These are phyloP conservation scores for Entoloma clypeatum DNA, from an alignment of 1,284 basidiomycete species.

Conservation along the genomic window DNA sequence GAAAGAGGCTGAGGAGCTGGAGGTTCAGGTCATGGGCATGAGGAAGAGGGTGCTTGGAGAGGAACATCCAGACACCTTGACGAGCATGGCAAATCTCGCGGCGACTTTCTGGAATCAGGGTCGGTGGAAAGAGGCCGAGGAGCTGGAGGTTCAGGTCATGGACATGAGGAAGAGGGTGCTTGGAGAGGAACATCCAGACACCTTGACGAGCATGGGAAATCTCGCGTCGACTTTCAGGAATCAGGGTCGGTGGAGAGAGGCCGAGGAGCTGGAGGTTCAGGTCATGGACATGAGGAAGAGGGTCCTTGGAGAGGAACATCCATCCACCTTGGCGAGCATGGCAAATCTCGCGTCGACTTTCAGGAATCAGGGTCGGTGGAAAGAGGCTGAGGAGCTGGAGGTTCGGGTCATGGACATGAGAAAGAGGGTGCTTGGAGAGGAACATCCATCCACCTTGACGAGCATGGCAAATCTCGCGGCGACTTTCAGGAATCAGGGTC, in stretches of 20 bases:
- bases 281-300: conserved; percentile 2
- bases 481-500: neutral
- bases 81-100: conserved; percentile 6
- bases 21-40: conserved; percentile 5
- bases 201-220: neutral
- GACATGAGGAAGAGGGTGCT: neutral
- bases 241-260: neutral
- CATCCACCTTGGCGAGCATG: neutral
- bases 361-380: neutral
- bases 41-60: conserved; percentile 7
- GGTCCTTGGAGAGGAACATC: conserved; percentile 5
- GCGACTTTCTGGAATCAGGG: neutral
- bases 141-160: conserved; percentile 3
- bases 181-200: conserved; percentile 3
- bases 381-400: conserved; percentile 1
- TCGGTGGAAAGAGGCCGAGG: neutral
- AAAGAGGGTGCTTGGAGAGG: conserved; percentile 4
- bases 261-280: neutral
- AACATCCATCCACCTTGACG: neutral
- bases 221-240: neutral
- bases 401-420: conserved; percentile 3
- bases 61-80: conserved; percentile 10
- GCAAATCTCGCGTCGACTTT: neutral
- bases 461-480: neutral
- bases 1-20: conserved; percentile 4